These are phyloP conservation scores for Cerioporus squamosus DNA, from an alignment of 1,284 basidiomycete genomes.

Conservation along the genomic window DNA sequence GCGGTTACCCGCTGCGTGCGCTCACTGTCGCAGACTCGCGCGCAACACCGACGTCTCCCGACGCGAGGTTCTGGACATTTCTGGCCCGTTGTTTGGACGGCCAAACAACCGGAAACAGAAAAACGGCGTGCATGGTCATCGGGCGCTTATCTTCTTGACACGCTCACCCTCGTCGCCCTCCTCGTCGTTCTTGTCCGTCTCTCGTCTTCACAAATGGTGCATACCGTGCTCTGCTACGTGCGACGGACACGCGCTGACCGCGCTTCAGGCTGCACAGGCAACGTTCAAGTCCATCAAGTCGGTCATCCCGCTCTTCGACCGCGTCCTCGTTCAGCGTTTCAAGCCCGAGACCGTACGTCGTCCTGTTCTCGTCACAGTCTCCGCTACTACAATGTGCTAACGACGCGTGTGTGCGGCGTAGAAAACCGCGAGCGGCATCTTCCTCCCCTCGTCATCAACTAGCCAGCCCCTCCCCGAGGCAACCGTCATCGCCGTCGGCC, in stretches of 20 bases:
- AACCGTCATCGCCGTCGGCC: constrained; percentile 94
- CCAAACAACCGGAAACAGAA: constrained; percentile 2
- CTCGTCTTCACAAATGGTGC: constrained; percentile 19
- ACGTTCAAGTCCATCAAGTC: constrained; percentile 96
- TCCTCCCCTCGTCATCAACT: constrained; percentile 90
- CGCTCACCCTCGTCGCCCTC: constrained; percentile 1
- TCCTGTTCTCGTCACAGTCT: not conserved
- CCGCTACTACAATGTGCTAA: not conserved
- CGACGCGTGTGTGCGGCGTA: constrained; percentile 36
- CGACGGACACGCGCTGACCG: not conserved
- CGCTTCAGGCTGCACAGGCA: constrained; percentile 67
- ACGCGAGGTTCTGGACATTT: constrained; percentile 12
- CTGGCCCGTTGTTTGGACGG: constrained; percentile 7
- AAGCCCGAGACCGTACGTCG: constrained; percentile 87
- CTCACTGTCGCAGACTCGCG: too few relatives aligned
- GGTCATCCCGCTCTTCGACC: constrained; percentile 91
- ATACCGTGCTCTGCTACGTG: not conserved
- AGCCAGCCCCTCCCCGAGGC: constrained; percentile 90
- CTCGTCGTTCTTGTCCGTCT: not conserved
- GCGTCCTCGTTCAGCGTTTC: constrained; percentile 96
- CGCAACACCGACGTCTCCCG: too few relatives aligned
- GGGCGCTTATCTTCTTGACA: constrained; percentile 5
- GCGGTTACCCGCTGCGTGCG: too few relatives aligned
- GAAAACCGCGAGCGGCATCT: constrained; percentile 96
- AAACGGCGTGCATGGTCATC: constrained; percentile 5